phyloP scores from a whole-genome alignment of 2,329 filamentous ascomycete species.

The Teratosphaeriaceae sp. region DNA sequence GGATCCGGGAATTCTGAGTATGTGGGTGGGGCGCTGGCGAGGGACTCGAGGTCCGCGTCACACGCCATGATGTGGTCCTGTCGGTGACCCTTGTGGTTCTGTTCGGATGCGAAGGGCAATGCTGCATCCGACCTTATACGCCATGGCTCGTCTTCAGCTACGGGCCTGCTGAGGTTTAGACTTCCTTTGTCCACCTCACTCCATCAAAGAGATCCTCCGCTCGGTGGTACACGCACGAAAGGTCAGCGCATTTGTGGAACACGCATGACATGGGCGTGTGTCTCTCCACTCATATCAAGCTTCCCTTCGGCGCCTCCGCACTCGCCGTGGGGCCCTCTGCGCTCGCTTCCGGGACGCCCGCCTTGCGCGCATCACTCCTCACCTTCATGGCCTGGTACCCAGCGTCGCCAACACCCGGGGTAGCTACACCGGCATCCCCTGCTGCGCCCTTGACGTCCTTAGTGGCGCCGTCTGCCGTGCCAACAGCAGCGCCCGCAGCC shows the following conservation, averaged over 20 bases:
- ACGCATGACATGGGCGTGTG: neutral
- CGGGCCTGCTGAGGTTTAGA: neutral
- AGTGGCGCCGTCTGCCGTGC: no score
- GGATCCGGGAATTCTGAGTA: neutral
- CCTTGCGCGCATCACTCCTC: constrained; percentile 10
- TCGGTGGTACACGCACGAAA: neutral
- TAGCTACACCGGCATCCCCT: neutral
- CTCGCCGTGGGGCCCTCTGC: no score
- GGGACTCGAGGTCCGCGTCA: neutral
- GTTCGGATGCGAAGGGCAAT: neutral
- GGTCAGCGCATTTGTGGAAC: neutral
- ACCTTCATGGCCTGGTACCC: constrained; percentile 11
- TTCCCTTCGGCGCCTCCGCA: neutral
- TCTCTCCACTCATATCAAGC: neutral
- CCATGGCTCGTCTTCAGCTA: neutral
- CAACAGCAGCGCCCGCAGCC: neutral
- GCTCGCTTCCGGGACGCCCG: neutral
- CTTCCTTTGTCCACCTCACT: constrained; percentile 2
- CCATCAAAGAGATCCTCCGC: neutral
- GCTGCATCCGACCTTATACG: neutral
- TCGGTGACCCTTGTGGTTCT: no score
- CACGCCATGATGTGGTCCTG: no score
- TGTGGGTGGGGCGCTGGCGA: neutral
- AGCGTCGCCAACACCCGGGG: constrained; percentile 1
- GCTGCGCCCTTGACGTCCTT: no score